Percentiles rank a stretch among this genome's conserved stretches.
These are phyloP conservation scores for Vaccinium vitisidaea DNA, from an alignment of 148 eudicot genomes.

Conservation along the genomic window DNA sequence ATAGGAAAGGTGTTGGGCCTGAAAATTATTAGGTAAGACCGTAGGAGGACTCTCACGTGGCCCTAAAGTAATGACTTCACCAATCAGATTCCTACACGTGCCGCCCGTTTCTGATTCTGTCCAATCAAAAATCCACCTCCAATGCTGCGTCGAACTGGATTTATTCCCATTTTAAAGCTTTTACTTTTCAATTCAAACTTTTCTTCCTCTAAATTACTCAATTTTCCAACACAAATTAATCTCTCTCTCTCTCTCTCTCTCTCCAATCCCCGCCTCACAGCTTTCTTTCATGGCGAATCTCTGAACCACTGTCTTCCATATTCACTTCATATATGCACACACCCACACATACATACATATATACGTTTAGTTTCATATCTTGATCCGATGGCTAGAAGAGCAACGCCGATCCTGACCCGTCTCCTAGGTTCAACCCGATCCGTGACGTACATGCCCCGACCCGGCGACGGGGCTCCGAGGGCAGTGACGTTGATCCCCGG, in stretches of 20 bases:
- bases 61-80: too few species aligned
- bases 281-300: background rate
- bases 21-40: too few species aligned
- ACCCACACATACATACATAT: background rate
- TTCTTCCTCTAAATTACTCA: background rate
- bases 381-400: slow-evolving; percentile 41
- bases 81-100: background rate
- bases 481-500: slow-evolving; percentile 72
- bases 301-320: background rate
- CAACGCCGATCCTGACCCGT: slow-evolving; percentile 36
- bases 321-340: too few species aligned
- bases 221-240: too few species aligned
- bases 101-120: background rate
- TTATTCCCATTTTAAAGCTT: background rate
- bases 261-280: background rate
- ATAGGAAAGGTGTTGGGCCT: too few species aligned
- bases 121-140: background rate
- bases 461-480: slow-evolving; percentile 67
- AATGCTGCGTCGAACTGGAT: background rate
- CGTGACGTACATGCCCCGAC: slow-evolving; percentile 89
- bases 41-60: too few species aligned
- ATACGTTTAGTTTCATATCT: background rate
- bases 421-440: slow-evolving; percentile 31
- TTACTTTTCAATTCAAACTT: too few species aligned
- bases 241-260: background rate